Percentiles rank a stretch among this genome's conserved stretches.
These are phyloP conservation scores for Phaeosphaeria sp. DNA, from an alignment of 2,329 filamentous ascomycete species.

Conservation along the genomic window DNA sequence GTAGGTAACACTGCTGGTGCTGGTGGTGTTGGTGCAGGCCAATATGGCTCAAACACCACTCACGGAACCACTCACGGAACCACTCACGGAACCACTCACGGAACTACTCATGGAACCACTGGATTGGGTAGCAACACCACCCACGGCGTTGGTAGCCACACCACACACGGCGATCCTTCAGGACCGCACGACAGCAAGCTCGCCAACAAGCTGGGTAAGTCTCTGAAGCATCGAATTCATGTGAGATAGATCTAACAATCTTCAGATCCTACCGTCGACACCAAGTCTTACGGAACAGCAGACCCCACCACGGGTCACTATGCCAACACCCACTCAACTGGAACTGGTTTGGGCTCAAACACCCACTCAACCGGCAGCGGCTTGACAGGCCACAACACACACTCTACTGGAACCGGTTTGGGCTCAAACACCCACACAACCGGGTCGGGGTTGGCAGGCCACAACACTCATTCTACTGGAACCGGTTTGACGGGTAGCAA, in stretches of 20 bases:
- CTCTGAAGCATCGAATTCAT: too few relatives aligned
- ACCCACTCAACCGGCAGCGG: conserved; percentile 4
- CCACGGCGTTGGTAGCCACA: conserved; percentile 10
- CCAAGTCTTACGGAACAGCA: conserved; percentile 22
- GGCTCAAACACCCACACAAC: conserved; percentile 8
- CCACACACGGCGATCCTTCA: conserved; percentile 16
- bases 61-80: conserved; percentile 14
- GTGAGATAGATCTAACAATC: too few relatives aligned
- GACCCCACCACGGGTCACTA: neutral
- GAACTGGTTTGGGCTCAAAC: conserved; percentile 8
- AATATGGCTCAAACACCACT: conserved; percentile 3
- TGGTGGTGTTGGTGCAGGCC: conserved; percentile 11
- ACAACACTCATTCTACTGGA: neutral
- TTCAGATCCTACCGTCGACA: conserved; percentile 32
- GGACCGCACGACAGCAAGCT: conserved; percentile 25
- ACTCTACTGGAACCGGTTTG: conserved; percentile 1
- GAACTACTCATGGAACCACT: conserved; percentile 14
- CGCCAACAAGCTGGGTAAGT: conserved; percentile 13
- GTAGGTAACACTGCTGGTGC: conserved; percentile 30
- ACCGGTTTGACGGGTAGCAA: neutral
- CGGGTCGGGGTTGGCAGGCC: neutral
- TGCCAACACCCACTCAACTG: conserved; percentile 22
- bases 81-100: conserved; percentile 8
- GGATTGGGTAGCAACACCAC: conserved; percentile 8
- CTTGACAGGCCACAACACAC: neutral